Evolutionary conservation across 148 eudicot genomes (phyloP), one percentile per base, ranked within the genome.

Genomic region (Rhododendron griersonianum): DNA sequence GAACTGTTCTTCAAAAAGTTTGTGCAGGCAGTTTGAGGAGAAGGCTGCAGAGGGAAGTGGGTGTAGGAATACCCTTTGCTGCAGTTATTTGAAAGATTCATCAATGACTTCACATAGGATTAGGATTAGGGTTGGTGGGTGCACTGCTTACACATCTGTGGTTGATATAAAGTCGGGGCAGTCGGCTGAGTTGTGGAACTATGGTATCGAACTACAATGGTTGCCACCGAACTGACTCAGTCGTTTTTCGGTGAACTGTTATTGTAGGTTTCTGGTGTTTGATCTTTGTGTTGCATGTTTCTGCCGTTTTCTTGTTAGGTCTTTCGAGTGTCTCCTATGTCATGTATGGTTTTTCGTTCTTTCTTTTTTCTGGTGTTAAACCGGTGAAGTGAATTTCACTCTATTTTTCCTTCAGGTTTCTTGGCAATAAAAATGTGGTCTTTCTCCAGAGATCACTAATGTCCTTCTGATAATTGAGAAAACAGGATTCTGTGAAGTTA

Each of bases 201-300:
- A 79, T 83, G 90, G 90, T 53, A 67, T 89, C 33, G 88, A 89
- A 82, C 88, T 89, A 59, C 90, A 89, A 65, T 89, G 90, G 90
- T 11, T 86, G 78, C 88, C 90, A 33, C 87, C 89, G 44, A 37
- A 74, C 48, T 84, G 80, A 74, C 11, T n/a, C 30, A 4, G n/a
- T 82, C 41, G 25, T 30, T 44, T 51, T 45, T 25, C 7, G 18
- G 83, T 28, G 65, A 81, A 19, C 59, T 11, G 35, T 79, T 21
- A 30, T 18, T 51, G 82, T 51, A 28, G 37, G 39, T 28, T 69
- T 69, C 75, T 30, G 39, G 75, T 63, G 75, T 69, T 14, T 69
- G 74, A 28, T 69, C 7, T 11, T 28, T 69, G 16, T 69, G 75
- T 28, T 30, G 39, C 37, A 28, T 69, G 75, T 69, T 69, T 67